A percentile compares a stretch with the other conserved stretches of the same genome.
Evolutionary conservation across 148 eudicot genomes (phyloP).

Genomic region (Tetragonia tetragonoides): DNA sequence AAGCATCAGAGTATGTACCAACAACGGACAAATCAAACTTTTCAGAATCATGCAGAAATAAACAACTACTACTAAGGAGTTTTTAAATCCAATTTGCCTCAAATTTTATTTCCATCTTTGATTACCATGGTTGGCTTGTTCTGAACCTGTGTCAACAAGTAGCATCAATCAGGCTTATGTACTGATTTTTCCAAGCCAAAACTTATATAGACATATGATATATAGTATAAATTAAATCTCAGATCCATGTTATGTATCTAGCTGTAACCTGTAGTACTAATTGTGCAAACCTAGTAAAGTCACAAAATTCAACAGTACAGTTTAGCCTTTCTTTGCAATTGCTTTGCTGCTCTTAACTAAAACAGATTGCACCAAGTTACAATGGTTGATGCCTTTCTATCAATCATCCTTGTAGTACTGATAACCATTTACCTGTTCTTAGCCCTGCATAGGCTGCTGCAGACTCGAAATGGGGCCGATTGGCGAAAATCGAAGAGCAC

Average conservation of each 20-base stretch:
- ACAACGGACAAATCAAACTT: not conserved
- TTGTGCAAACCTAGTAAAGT: too few relatives aligned
- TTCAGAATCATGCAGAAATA: not conserved
- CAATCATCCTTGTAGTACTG: not conserved
- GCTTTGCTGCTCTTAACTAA: not conserved
- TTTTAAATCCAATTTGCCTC: not conserved
- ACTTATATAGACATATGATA: not conserved
- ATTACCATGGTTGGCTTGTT: slow-evolving; percentile 9
- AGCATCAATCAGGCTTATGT: too few relatives aligned
- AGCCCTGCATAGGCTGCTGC: not conserved
- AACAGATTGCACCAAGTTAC: not conserved
- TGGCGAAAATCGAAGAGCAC: not conserved
- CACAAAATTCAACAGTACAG: too few relatives aligned
- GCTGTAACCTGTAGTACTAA: too few relatives aligned
- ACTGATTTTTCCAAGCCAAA: slow-evolving; percentile 1
- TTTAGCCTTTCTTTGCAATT: not conserved
- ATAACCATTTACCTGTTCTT: slow-evolving; percentile 1
- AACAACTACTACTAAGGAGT: too few relatives aligned
- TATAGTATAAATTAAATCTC: too few relatives aligned
- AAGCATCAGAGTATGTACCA: not conserved
- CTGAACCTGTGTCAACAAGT: not conserved
- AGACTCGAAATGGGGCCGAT: not conserved
- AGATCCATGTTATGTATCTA: too few relatives aligned
- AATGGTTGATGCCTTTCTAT: slow-evolving; percentile 13
- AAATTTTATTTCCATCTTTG: slow-evolving; percentile 5